Conservation (phyloP, 495 filamentous ascomycete genomes). For the Hyaloscypha bicolor region DNA sequence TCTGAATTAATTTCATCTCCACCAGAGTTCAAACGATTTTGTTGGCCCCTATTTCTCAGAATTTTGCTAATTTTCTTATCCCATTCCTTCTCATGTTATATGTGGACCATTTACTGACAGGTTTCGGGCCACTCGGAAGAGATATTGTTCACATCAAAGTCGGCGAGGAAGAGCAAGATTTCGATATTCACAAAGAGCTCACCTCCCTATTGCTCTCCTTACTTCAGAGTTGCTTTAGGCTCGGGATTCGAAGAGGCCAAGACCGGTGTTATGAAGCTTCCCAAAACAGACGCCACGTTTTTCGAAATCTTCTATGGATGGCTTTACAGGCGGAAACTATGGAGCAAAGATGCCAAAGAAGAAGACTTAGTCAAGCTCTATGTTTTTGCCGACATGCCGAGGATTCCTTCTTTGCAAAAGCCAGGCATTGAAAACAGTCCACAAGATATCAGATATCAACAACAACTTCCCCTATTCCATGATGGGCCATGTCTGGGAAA, state of each 20-base stretch:
- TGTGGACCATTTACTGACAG: not conserved
- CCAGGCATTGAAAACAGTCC: not conserved
- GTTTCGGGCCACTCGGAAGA: not conserved
- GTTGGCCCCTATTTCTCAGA: no score
- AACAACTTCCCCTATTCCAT: not conserved
- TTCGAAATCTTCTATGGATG: slow-evolving; percentile 7
- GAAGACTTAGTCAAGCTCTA: slow-evolving; percentile 8
- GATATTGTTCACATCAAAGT: slow-evolving; percentile 1
- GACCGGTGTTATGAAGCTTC: slow-evolving; percentile 12
- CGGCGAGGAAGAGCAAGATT: not conserved
- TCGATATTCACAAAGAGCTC: slow-evolving; percentile 10
- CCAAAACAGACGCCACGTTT: not conserved
- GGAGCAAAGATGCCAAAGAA: not conserved
- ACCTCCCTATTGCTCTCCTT: slow-evolving; percentile 7
- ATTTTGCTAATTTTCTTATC: no score
- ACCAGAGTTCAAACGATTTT: no score
- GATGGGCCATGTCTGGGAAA: not conserved
- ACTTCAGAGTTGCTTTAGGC: slow-evolving; percentile 1
- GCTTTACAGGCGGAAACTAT: not conserved
- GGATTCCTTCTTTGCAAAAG: slow-evolving; percentile 1
- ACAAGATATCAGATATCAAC: not conserved
- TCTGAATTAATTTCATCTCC: no score
- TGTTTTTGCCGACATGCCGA: slow-evolving; percentile 5
- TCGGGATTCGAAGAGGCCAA: slow-evolving; percentile 15
- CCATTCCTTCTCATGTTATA: no score